Percentiles rank a stretch among this genome's conserved stretches.
These are phyloP conservation scores for Pascua sp. DNA, from an alignment of 1,284 basidiomycete species.

Conservation along the genomic window DNA sequence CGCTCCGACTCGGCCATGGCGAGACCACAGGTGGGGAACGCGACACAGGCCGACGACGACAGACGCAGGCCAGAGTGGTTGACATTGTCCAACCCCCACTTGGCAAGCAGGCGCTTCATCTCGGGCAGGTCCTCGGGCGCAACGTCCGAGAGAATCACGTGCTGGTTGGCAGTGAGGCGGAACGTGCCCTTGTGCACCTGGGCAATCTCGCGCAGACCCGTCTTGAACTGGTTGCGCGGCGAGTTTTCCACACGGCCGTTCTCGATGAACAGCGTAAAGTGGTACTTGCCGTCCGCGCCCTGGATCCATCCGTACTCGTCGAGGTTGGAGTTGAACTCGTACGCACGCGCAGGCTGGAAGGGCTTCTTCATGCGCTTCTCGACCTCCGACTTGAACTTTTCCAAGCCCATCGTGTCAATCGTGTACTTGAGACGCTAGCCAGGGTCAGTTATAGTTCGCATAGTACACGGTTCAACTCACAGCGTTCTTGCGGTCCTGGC, in stretches of 20 bases:
- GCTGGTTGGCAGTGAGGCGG: constrained; percentile 92
- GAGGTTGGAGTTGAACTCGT: constrained; percentile 81
- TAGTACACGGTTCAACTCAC: constrained; percentile 16
- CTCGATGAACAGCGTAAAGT: constrained; percentile 94
- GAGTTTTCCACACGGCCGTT: constrained; percentile 96
- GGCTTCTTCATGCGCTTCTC: constrained; percentile 82
- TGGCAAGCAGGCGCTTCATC: constrained; percentile 74
- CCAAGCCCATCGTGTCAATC: constrained; percentile 87
- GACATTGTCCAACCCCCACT: constrained; percentile 90
- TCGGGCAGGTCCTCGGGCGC: constrained; percentile 64
- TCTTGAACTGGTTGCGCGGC: constrained; percentile 85
- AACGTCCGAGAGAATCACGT: constrained; percentile 84
- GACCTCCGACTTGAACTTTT: constrained; percentile 81
- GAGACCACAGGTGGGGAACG: constrained; percentile 94
- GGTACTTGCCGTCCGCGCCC: constrained; percentile 82
- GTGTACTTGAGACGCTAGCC: constrained; percentile 82
- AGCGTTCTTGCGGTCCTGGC: constrained; percentile 74
- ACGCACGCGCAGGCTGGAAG: constrained; percentile 70
- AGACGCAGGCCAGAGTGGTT: constrained; percentile 75
- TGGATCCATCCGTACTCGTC: constrained; percentile 92
- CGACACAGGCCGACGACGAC: constrained; percentile 89
- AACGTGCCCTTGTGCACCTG: constrained; percentile 90
- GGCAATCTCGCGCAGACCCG: constrained; percentile 86
- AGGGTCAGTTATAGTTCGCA: neutral
- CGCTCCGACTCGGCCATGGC: constrained; percentile 95